phyloP scores from a whole-genome alignment of 306 rosid genomes.

The Gastrolobium bilobum region DNA sequence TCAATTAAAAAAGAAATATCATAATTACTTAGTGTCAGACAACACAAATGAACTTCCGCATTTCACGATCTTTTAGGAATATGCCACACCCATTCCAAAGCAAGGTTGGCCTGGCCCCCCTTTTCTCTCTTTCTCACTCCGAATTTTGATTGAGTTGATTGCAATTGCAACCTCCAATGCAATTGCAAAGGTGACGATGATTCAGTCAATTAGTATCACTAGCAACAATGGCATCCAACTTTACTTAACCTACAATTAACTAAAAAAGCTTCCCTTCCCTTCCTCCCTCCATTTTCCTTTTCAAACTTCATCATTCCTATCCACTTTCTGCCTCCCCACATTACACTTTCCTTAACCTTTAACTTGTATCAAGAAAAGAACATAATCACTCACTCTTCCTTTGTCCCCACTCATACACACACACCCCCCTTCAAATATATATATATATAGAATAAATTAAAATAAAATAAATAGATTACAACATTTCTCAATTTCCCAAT shows the following conservation, averaged over 20 bases:
- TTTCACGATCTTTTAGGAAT: slow-evolving; percentile 31
- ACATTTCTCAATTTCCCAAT: background rate
- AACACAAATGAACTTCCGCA: slow-evolving; percentile 33
- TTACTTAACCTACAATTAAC: slow-evolving; percentile 56
- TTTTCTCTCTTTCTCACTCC: background rate
- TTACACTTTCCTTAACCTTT: slow-evolving; percentile 38
- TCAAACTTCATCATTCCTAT: slow-evolving; percentile 47
- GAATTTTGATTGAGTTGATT: background rate
- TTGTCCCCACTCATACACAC: slow-evolving; percentile 33
- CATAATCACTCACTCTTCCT: background rate
- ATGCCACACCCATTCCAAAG: background rate
- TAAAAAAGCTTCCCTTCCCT: slow-evolving; percentile 6
- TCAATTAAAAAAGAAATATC: background rate
- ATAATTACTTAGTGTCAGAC: background rate
- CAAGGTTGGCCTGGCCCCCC: background rate
- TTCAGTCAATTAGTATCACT: slow-evolving; percentile 37
- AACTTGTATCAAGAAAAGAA: slow-evolving; percentile 45
- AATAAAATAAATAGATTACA: too few species aligned
- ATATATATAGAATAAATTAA: background rate
- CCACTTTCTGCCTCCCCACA: slow-evolving; percentile 37
- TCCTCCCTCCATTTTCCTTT: slow-evolving; percentile 36
- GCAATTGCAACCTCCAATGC: slow-evolving; percentile 25
- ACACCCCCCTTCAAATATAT: background rate
- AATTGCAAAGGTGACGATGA: background rate
- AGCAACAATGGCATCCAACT: slow-evolving; percentile 45